Base-by-base conservation (phyloP, 352 stramenopile genomes). In the Pythium insidiosum region DNA sequence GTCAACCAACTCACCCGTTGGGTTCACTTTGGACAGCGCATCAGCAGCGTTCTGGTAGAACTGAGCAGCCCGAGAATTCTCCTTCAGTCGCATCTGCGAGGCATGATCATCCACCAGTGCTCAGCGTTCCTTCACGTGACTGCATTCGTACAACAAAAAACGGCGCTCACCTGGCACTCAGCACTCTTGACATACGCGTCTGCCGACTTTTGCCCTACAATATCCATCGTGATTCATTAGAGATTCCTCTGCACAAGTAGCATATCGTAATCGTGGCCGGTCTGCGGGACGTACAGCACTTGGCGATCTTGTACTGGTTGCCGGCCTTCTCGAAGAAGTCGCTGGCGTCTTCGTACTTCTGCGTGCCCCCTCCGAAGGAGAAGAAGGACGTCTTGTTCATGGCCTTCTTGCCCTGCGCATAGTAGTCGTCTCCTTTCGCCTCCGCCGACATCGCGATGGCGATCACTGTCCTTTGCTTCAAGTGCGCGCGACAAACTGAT, bases 381-480 rank as follows among this genome's bases (percentile, higher is more conserved):
- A 98, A 98, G 79, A 97, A 97, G 18, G 86, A 94, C 25, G 96
- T 97, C 69, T 97, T 98, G 57, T 93, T 92, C 18, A 98, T 63
- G 22, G 73, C 73, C 54, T 95, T 84, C 44, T 97, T 64, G 25
- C 71, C 90, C 53, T 96, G 84, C 39, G 71, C 66, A 47, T 92
- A 56, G 56, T 80, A 93, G 25, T 88, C 72, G 28, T 68, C 69
- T 9, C 62, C 84, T 51, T 88, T 86, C 46, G 72, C 72, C 42
- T 92, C 82, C 12, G 74, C 68, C 46, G 71, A 78, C 74, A 87
- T 33, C 9, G 28, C n/a, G n/a, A n/a, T n/a, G n/a, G n/a, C n/a
- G n/a, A n/a, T n/a, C n/a, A n/a, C n/a, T n/a, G n/a, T n/a, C n/a
- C n/a, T n/a, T n/a, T n/a, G n/a, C n/a, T n/a, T n/a, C n/a, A n/a